Percentiles rank a stretch among this genome's conserved stretches.
phyloP scores from a whole-genome alignment of 2,329 filamentous ascomycete species.

The Aspergillus sp. region DNA sequence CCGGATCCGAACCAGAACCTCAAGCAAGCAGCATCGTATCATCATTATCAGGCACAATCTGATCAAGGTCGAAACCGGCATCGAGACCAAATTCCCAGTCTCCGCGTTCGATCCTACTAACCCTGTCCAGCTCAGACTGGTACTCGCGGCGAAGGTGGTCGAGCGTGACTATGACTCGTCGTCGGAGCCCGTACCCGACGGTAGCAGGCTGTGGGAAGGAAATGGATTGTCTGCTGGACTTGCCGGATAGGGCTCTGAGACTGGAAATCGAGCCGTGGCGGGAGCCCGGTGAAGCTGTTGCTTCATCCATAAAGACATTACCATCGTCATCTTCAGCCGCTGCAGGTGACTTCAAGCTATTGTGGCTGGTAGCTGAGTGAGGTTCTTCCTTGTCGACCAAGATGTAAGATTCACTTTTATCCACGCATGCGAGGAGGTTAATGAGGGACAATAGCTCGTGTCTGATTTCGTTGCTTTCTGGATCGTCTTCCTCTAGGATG shows the following conservation, averaged over 20 bases:
- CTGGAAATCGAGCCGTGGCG: constrained; percentile 18
- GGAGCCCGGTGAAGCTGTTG: constrained; percentile 18
- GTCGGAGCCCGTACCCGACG: constrained; percentile 30
- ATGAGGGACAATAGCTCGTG: constrained; percentile 87
- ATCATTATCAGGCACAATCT: constrained; percentile 31
- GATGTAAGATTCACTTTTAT: constrained; percentile 75
- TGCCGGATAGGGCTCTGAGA: constrained; percentile 23
- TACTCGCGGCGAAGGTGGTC: constrained; percentile 87
- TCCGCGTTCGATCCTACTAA: constrained; percentile 83
- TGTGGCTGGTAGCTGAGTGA: constrained; percentile 17
- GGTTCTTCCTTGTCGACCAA: constrained; percentile 49
- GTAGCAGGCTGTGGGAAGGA: constrained; percentile 7
- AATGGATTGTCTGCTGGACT: constrained; percentile 23
- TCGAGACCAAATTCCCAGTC: constrained; percentile 71
- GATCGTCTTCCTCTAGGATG: constrained; percentile 41
- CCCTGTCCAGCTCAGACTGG: constrained; percentile 82
- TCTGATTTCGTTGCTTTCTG: constrained; percentile 54
- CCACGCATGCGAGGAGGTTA: constrained; percentile 86
- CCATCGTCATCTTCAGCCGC: constrained; percentile 36
- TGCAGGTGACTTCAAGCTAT: constrained; percentile 34
- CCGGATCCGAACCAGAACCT: not conserved
- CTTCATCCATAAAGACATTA: constrained; percentile 41
- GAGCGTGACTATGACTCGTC: constrained; percentile 78
- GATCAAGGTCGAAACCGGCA: constrained; percentile 12
- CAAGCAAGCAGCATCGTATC: constrained; percentile 36